A percentile compares a stretch with the other conserved stretches of the same genome.
Conservation (phyloP, 1,284 basidiomycete species). For the Boletus smithii region DNA sequence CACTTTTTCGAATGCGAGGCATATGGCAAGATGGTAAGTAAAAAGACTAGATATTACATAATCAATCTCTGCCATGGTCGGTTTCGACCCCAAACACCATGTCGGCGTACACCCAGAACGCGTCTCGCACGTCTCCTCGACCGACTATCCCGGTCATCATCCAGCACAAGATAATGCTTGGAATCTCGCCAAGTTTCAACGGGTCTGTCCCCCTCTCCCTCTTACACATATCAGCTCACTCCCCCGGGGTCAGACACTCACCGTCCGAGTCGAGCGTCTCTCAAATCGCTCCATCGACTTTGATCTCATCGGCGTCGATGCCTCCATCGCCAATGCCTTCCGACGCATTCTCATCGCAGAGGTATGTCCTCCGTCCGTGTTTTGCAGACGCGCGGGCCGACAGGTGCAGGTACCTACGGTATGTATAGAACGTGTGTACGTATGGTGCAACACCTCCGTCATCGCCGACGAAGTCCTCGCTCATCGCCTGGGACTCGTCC, state of each 20-base stretch:
- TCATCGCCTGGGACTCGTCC: conserved; percentile 88
- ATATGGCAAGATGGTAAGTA: conserved; percentile 45
- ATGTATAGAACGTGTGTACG: conserved; percentile 90
- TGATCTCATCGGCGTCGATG: conserved; percentile 94
- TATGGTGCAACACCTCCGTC: conserved; percentile 95
- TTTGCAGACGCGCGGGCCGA: conserved; percentile 4
- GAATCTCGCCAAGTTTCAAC: conserved; percentile 71
- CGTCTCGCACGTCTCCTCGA: conserved; percentile 73
- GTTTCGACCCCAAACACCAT: conserved; percentile 41
- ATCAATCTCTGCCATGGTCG: conserved; percentile 20
- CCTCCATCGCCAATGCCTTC: conserved; percentile 93
- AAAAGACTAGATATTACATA: conserved; percentile 18
- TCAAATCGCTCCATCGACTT: conserved; percentile 88
- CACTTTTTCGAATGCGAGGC: conserved; percentile 78
- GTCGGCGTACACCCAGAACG: conserved; percentile 67
- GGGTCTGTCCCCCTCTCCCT: conserved; percentile 50
- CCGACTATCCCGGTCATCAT: conserved; percentile 85
- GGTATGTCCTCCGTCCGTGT: conserved; percentile 44
- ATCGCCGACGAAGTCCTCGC: conserved; percentile 93
- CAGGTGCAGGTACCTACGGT: conserved; percentile 79
- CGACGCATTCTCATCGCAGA: conserved; percentile 92
- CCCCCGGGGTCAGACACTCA: conserved; percentile 59
- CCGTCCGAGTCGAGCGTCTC: conserved; percentile 71
- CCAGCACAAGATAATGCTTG: conserved; percentile 83
- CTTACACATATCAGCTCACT: conserved; percentile 2